Evolutionary conservation across 2,329 filamentous ascomycete species (phyloP).

Genomic region (Cadophora sp.): DNA sequence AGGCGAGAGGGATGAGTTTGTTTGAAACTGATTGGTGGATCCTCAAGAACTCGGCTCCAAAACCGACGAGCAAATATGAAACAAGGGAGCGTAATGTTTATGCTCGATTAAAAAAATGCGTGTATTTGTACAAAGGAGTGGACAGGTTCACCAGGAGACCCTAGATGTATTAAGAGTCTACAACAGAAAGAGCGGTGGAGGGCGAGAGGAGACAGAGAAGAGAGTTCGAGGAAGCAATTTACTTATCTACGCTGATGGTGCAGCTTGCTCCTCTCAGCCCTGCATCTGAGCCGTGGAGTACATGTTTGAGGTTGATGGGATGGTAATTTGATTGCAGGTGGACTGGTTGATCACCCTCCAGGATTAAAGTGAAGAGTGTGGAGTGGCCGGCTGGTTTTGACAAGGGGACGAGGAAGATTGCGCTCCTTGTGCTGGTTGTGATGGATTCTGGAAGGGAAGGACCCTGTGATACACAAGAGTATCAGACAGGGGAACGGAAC

Average conservation of each 20-base stretch:
- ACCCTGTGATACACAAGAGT: slow-evolving; percentile 21
- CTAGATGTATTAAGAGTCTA: slow-evolving; percentile 26
- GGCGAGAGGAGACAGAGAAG: slow-evolving; percentile 27
- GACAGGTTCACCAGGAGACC: slow-evolving; percentile 44
- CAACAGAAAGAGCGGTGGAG: slow-evolving; percentile 18
- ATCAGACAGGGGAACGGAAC: slow-evolving; percentile 28
- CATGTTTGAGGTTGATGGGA: slow-evolving; percentile 61
- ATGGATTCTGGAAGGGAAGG: slow-evolving; percentile 31
- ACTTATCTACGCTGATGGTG: slow-evolving; percentile 31
- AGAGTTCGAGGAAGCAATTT: slow-evolving; percentile 33
- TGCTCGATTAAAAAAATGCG: slow-evolving; percentile 31
- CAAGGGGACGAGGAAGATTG: slow-evolving; percentile 19
- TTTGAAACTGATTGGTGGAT: slow-evolving; percentile 32
- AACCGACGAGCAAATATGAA: slow-evolving; percentile 5
- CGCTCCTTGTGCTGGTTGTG: slow-evolving; percentile 17
- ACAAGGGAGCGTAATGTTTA: slow-evolving; percentile 26
- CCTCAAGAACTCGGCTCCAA: slow-evolving; percentile 3
- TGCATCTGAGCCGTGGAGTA: slow-evolving; percentile 26
- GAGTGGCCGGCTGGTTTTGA: slow-evolving; percentile 26
- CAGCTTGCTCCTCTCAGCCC: slow-evolving; percentile 22
- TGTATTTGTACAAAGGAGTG: slow-evolving; percentile 37
- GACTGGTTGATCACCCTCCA: slow-evolving; percentile 52
- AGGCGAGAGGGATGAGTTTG: slow-evolving; percentile 15
- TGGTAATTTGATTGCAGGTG: slow-evolving; percentile 43
- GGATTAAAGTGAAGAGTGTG: slow-evolving; percentile 42